phyloP scores from a whole-genome alignment of 805 yeast species.

The Pichia insulana region DNA sequence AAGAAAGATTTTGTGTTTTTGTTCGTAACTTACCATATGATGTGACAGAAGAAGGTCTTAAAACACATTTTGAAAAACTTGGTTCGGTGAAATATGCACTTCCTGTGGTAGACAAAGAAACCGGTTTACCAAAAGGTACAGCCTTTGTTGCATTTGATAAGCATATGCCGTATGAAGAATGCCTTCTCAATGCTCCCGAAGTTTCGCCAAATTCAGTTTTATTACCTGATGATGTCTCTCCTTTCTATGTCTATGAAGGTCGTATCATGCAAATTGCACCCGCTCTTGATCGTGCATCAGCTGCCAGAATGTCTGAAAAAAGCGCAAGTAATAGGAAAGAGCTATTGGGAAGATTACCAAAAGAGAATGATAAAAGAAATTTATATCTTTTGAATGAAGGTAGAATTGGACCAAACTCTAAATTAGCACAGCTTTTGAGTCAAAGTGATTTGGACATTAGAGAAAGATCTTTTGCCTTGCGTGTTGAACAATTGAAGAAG shows the following conservation, averaged over 20 bases:
- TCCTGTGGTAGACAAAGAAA: slow-evolving; percentile 79
- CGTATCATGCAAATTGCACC: slow-evolving; percentile 77
- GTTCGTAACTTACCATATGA: slow-evolving; percentile 93
- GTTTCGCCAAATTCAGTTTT: slow-evolving; percentile 51
- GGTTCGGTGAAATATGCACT: slow-evolving; percentile 89
- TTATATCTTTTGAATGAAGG: slow-evolving; percentile 89
- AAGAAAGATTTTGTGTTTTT: slow-evolving; percentile 67
- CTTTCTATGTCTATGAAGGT: slow-evolving; percentile 85
- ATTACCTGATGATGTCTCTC: slow-evolving; percentile 86
- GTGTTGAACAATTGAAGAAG: slow-evolving; percentile 84
- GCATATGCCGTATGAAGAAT: slow-evolving; percentile 53
- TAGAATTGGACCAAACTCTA: slow-evolving; percentile 72
- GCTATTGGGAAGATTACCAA: slow-evolving; percentile 69
- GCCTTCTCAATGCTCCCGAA: slow-evolving; percentile 74
- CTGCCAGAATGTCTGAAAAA: slow-evolving; percentile 61
- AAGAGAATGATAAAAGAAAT: slow-evolving; percentile 76
- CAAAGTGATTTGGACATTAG: slow-evolving; percentile 76
- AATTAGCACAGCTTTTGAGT: slow-evolving; percentile 60
- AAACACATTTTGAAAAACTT: slow-evolving; percentile 70
- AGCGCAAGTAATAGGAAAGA: slow-evolving; percentile 68
- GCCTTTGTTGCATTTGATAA: slow-evolving; percentile 84
- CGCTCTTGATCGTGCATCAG: slow-evolving; percentile 82
- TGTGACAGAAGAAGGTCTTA: slow-evolving; percentile 71
- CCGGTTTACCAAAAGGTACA: slow-evolving; percentile 86
- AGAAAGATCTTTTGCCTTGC: slow-evolving; percentile 74